These are phyloP conservation scores for Galeopsis tetrahit DNA, from an alignment of 257 asterid species.

Conservation along the genomic window DNA sequence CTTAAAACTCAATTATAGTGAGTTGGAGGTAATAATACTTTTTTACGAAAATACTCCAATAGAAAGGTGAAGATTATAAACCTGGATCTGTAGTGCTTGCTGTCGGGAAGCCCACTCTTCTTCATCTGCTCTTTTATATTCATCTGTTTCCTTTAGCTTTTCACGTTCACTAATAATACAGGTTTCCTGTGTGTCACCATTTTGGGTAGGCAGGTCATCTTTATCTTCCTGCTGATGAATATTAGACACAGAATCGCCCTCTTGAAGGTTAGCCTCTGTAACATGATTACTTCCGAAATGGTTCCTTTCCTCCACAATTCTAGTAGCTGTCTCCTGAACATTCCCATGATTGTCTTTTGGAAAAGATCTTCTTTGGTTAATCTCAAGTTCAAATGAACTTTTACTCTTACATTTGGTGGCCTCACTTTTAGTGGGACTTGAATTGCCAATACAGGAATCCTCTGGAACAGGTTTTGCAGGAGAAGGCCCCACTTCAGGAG, in stretches of 20 bases:
- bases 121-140: conserved; percentile 72
- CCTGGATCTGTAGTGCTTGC: conserved; percentile 72
- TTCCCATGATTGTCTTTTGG: conserved; percentile 9
- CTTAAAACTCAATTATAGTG: no score
- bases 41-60: background rate
- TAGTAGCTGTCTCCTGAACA: conserved; percentile 29
- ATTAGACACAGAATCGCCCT: conserved; percentile 30
- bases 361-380: conserved; percentile 16
- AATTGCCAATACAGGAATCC: conserved; percentile 29
- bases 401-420: conserved; percentile 22
- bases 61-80: conserved; percentile 30
- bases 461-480: conserved; percentile 17
- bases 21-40: background rate
- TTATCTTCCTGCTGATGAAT: conserved; percentile 32
- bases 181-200: conserved; percentile 30
- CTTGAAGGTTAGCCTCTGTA: conserved; percentile 28
- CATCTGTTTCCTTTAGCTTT: conserved; percentile 86
- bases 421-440: conserved; percentile 32
- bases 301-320: conserved; percentile 27
- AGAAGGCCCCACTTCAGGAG: conserved; percentile 36
- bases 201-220: conserved; percentile 34
- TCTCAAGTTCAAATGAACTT: conserved; percentile 32
- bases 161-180: conserved; percentile 61
- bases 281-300: conserved; percentile 18
- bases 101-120: conserved; percentile 85